Evolutionary conservation across 345 rosid species (phyloP).

Genomic region (Cardamine chenopodiifolia): DNA sequence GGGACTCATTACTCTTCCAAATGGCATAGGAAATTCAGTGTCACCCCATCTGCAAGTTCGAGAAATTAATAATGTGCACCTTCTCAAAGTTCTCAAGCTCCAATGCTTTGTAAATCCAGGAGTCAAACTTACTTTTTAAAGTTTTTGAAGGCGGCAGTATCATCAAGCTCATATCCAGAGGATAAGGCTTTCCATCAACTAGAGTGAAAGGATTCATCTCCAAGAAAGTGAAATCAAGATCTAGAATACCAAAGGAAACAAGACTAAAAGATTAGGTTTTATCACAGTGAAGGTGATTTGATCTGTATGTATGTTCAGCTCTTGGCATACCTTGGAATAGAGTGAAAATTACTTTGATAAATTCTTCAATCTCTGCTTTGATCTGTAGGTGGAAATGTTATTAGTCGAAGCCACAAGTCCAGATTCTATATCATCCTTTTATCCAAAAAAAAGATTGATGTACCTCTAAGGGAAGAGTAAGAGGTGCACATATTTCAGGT

Average conservation of each 20-base stretch:
- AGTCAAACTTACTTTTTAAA: slow-evolving; percentile 66
- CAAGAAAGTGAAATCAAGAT: slow-evolving; percentile 94
- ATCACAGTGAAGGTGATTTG: background rate
- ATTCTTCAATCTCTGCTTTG: slow-evolving; percentile 65
- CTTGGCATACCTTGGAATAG: slow-evolving; percentile 72
- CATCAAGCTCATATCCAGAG: slow-evolving; percentile 96
- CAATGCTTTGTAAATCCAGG: background rate
- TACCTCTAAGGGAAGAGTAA: slow-evolving; percentile 93
- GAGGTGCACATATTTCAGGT: slow-evolving; percentile 79
- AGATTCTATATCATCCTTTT: background rate
- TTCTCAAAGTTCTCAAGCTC: background rate
- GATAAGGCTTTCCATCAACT: slow-evolving; percentile 90
- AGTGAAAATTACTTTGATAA: slow-evolving; percentile 65
- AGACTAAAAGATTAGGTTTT: slow-evolving; percentile 3
- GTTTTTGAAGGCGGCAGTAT: slow-evolving; percentile 95
- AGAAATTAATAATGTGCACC: slow-evolving; percentile 7
- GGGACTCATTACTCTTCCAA: slow-evolving; percentile 92
- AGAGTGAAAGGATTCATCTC: slow-evolving; percentile 98
- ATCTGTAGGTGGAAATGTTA: slow-evolving; percentile 45
- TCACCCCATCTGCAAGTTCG: slow-evolving; percentile 71
- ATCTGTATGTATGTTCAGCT: background rate
- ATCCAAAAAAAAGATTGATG: background rate
- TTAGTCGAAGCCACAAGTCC: background rate
- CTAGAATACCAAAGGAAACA: slow-evolving; percentile 43
- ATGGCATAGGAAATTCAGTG: slow-evolving; percentile 89